Conservation (phyloP, 2,329 filamentous ascomycete species). For the Pseudopithomyces chartarum region DNA sequence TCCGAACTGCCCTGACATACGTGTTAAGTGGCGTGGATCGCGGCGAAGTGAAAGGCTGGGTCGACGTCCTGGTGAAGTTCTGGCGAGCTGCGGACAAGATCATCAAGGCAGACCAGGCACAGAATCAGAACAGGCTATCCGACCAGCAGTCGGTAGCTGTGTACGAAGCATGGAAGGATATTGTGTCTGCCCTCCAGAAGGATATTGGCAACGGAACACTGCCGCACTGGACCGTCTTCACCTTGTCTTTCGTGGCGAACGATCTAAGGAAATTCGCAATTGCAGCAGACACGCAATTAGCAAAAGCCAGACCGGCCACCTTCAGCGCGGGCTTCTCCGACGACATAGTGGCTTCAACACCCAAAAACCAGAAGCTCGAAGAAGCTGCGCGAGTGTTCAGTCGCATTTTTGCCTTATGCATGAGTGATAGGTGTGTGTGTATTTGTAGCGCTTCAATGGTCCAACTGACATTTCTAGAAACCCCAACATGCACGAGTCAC, state of each 20-base stretch:
- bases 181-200: conserved; percentile 76
- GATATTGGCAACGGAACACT: conserved; percentile 79
- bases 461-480: conserved; percentile 58
- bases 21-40: conserved; percentile 63
- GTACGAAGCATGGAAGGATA: conserved; percentile 87
- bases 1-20: conserved; percentile 73
- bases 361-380: conserved; percentile 81
- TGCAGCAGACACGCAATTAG: conserved; percentile 76
- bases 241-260: conserved; percentile 84
- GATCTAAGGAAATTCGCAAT: conserved; percentile 88
- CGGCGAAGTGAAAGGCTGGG: conserved; percentile 79
- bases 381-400: conserved; percentile 91
- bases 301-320: conserved; percentile 53
- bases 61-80: conserved; percentile 80
- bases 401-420: conserved; percentile 86
- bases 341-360: conserved; percentile 70
- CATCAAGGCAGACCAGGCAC: conserved; percentile 65
- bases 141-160: conserved; percentile 76
- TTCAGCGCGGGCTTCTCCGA: conserved; percentile 69
- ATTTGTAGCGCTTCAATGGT: conserved; percentile 22
- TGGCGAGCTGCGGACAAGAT: conserved; percentile 83
- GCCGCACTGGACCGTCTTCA: conserved; percentile 90
- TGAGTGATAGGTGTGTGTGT: conserved; percentile 75
- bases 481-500: conserved; percentile 76
- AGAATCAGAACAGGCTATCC: conserved; percentile 48